Evolutionary conservation across 306 rosid species (phyloP).

Genomic region (Cucurbita maxima): DNA sequence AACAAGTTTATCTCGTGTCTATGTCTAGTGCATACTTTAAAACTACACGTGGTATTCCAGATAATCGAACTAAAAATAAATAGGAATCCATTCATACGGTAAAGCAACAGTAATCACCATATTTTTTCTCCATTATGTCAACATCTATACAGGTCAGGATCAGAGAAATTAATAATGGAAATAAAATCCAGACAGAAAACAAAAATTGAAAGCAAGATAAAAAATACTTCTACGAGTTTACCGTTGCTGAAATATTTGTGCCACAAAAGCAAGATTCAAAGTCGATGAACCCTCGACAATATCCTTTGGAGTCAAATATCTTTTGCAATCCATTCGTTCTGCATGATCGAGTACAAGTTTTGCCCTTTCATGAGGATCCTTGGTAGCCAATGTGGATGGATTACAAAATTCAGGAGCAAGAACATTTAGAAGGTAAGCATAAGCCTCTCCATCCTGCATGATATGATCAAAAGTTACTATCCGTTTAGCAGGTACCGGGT

Average conservation of each 20-base stretch:
- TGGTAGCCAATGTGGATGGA: conserved; percentile 64
- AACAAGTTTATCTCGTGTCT: no score
- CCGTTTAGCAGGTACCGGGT: background rate
- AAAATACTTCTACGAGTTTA: conserved; percentile 4
- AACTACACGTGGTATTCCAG: no score
- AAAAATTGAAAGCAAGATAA: background rate
- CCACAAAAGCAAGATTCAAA: conserved; percentile 87
- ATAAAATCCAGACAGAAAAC: background rate
- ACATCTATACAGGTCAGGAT: background rate
- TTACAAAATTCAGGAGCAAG: conserved; percentile 84
- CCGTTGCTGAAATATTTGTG: conserved; percentile 91
- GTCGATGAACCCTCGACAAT: conserved; percentile 72
- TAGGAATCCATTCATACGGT: no score
- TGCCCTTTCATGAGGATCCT: conserved; percentile 56
- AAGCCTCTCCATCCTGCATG: conserved; percentile 82
- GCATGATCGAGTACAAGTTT: conserved; percentile 85
- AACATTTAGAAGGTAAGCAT: conserved; percentile 86
- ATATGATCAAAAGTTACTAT: background rate
- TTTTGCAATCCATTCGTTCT: conserved; percentile 86
- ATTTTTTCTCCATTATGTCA: background rate
- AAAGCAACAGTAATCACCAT: background rate
- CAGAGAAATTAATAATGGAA: background rate
- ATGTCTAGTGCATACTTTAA: no score
- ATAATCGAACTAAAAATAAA: no score
- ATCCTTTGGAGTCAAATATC: conserved; percentile 69